Evolutionary conservation across 2,329 filamentous ascomycete species (phyloP).

Genomic region (Penicillium decumbens): DNA sequence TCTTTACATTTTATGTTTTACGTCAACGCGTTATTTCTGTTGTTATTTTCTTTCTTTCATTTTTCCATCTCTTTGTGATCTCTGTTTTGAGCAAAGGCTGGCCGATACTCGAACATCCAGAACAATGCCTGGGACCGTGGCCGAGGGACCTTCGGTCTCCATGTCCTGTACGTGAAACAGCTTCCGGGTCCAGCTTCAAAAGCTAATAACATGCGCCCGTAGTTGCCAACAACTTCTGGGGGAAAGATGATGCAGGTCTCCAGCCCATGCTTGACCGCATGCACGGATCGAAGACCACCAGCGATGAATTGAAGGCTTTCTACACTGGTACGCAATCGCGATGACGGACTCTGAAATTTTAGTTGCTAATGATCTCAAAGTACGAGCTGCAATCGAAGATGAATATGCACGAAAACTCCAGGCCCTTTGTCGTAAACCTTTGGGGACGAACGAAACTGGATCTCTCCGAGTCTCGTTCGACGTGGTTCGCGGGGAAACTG

Average conservation of each 20-base stretch:
- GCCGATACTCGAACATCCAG: conserved; percentile 29
- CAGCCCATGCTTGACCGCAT: conserved; percentile 87
- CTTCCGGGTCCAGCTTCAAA: not conserved
- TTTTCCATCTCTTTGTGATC: conserved; percentile 4
- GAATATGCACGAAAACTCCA: conserved; percentile 90
- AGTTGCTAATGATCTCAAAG: conserved; percentile 41
- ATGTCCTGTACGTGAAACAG: conserved; percentile 56
- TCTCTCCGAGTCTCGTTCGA: conserved; percentile 81
- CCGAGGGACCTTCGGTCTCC: conserved; percentile 61
- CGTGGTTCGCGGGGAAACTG: conserved; percentile 80
- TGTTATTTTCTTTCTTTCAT: conserved; percentile 8
- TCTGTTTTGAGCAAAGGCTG: conserved; percentile 33
- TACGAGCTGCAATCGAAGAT: conserved; percentile 89
- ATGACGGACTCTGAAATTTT: not conserved
- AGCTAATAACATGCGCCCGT: not conserved
- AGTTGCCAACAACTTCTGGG: conserved; percentile 99
- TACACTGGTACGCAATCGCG: conserved; percentile 65
- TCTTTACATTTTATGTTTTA: conserved; percentile 2
- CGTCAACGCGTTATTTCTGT: not conserved
- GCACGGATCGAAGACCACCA: conserved; percentile 88
- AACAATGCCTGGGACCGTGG: conserved; percentile 57
- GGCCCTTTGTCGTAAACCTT: conserved; percentile 76
- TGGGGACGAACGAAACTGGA: conserved; percentile 83
- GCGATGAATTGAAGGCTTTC: conserved; percentile 88
- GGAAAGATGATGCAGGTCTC: conserved; percentile 96